Percentiles rank a stretch among this genome's conserved stretches.
phyloP scores from a whole-genome alignment of 129 eudicot species.

The Apium graveolens region DNA sequence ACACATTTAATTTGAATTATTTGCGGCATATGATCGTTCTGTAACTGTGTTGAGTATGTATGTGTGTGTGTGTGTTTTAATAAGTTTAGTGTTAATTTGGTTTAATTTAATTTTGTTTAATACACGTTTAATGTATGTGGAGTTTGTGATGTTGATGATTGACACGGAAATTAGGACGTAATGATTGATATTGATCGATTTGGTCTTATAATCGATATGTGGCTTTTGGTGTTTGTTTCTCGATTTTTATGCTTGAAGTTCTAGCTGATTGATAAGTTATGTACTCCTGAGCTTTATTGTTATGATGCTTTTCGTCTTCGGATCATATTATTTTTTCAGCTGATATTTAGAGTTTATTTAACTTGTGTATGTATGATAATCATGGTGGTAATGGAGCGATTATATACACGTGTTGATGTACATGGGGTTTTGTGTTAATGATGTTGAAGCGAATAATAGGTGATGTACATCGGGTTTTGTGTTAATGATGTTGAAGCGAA shows the following conservation, averaged over 20 bases:
- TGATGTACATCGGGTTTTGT: too few relatives aligned
- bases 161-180: not conserved
- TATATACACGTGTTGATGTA: not conserved
- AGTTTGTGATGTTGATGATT: too few relatives aligned
- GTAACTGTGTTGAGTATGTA: not conserved
- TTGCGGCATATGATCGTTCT: not conserved
- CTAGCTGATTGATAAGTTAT: not conserved
- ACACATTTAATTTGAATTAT: too few relatives aligned
- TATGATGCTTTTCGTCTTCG: not conserved
- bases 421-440: not conserved
- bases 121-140: not conserved
- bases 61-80: not conserved
- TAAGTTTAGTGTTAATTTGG: too few relatives aligned
- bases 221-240: not conserved
- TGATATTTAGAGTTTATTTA: not conserved
- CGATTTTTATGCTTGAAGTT: not conserved
- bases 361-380: conserved; percentile 3
- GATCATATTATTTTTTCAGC: too few relatives aligned
- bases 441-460: too few relatives aligned
- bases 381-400: not conserved
- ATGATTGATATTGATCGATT: not conserved
- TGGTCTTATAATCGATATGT: too few relatives aligned
- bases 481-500: too few relatives aligned
- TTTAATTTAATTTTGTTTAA: not conserved
- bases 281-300: not conserved